Percentiles rank a stretch among this genome's conserved stretches.
Conservation (phyloP, 257 asterid genomes). For the Mitragyna speciosa region DNA sequence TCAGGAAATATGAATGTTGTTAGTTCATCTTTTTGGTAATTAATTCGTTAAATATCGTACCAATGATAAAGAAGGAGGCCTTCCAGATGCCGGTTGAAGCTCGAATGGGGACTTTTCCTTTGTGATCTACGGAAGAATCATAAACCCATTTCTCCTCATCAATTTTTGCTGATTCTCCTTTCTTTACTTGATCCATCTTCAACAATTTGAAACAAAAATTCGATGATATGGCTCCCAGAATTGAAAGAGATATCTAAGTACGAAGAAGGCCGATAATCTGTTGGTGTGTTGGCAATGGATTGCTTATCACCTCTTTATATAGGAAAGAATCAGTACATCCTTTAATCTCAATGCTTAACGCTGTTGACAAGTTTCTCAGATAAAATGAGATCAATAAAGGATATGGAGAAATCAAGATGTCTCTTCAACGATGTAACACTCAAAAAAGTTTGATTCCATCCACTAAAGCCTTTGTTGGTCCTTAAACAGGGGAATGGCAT, state of each 20-base stretch:
- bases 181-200: constrained; percentile 38
- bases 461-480: constrained; percentile 8
- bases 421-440: constrained; percentile 10
- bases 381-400: background rate
- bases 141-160: constrained; percentile 72
- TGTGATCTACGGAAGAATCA: constrained; percentile 69
- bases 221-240: background rate
- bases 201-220: constrained; percentile 11
- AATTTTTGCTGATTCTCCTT: constrained; percentile 22
- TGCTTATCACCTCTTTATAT: constrained; percentile 33
- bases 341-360: background rate
- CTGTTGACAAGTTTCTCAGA: background rate
- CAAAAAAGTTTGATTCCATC: background rate
- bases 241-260: background rate
- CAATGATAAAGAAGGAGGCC: constrained; percentile 83
- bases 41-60: constrained; percentile 31
- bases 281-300: constrained; percentile 21
- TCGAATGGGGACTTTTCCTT: constrained; percentile 72
- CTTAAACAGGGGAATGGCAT: constrained; percentile 16
- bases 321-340: constrained; percentile 14
- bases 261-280: background rate
- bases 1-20: background rate
- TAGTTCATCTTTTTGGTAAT: background rate
- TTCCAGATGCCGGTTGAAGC: constrained; percentile 88
- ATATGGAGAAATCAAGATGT: constrained; percentile 3